These are phyloP conservation scores for Boletus rufocinnamomeus DNA, from an alignment of 768 basidiomycete species.

Conservation along the genomic window DNA sequence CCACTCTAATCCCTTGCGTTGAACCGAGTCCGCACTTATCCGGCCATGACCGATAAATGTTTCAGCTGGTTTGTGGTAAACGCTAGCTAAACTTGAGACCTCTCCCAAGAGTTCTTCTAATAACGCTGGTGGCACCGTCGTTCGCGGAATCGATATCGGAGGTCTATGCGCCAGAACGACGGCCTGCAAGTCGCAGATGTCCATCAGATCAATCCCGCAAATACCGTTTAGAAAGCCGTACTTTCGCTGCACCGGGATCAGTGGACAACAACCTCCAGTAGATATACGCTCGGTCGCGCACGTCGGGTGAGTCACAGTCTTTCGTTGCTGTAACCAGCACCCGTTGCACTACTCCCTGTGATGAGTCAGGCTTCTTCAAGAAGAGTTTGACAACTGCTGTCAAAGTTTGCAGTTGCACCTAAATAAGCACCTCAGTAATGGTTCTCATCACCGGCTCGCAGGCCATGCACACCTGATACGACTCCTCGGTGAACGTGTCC, in stretches of 20 bases:
- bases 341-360: constrained; percentile 90
- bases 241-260: constrained; percentile 95
- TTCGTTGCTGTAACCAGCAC: constrained; percentile 94
- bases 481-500: constrained; percentile 91
- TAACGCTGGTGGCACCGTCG: constrained; percentile 83
- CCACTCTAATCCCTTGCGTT: constrained; percentile 61
- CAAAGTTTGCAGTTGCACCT: constrained; percentile 79
- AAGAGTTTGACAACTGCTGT: constrained; percentile 98
- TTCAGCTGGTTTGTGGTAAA: constrained; percentile 96
- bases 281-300: constrained; percentile 95
- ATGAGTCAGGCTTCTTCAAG: constrained; percentile 90
- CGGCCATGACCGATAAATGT: constrained; percentile 94
- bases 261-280: constrained; percentile 96
- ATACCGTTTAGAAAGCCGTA: constrained; percentile 28
- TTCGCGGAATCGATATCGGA: constrained; percentile 90
- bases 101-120: constrained; percentile 92
- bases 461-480: constrained; percentile 64
- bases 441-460: not conserved
- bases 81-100: constrained; percentile 86
- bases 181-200: constrained; percentile 41
- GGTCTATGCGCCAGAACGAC: constrained; percentile 92
- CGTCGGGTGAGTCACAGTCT: constrained; percentile 95
- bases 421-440: not conserved
- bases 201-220: not conserved
- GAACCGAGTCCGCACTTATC: constrained; percentile 79